phyloP scores from a whole-genome alignment of 306 rosid genomes.

The Alnus rubra region DNA sequence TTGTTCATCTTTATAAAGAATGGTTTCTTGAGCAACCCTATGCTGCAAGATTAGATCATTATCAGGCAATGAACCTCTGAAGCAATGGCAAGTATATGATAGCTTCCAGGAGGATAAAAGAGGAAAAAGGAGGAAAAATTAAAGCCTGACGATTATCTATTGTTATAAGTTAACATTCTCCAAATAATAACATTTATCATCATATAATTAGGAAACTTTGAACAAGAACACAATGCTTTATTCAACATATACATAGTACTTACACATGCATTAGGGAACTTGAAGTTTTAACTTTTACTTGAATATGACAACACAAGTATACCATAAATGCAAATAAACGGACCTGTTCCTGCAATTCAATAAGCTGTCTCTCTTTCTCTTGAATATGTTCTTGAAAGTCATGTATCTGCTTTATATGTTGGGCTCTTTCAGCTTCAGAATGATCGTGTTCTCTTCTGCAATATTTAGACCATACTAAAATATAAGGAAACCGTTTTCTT shows the following conservation, averaged over 20 bases:
- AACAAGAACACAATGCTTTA: not conserved
- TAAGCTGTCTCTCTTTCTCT: slow-evolving; percentile 90
- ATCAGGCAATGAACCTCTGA: slow-evolving; percentile 17
- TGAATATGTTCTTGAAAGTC: slow-evolving; percentile 93
- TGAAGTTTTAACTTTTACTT: slow-evolving; percentile 2
- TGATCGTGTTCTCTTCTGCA: slow-evolving; percentile 96
- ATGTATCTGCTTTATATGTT: slow-evolving; percentile 79
- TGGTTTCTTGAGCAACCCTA: slow-evolving; percentile 84
- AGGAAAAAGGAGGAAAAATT: not conserved
- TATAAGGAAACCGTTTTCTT: not conserved
- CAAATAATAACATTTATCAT: not conserved
- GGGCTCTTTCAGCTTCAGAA: slow-evolving; percentile 95
- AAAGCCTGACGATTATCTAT: slow-evolving; percentile 7
- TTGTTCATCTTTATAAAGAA: slow-evolving; percentile 85
- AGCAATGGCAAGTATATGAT: slow-evolving; percentile 1
- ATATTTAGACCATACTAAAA: not conserved
- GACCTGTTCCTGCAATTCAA: slow-evolving; percentile 94
- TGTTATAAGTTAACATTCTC: not conserved
- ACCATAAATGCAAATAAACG: slow-evolving; percentile 19
- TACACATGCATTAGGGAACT: not conserved
- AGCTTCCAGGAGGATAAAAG: not conserved
- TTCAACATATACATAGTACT: not conserved
- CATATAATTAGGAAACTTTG: not conserved
- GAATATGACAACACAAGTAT: not conserved
- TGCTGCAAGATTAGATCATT: slow-evolving; percentile 62